Evolutionary conservation across 495 filamentous ascomycete genomes (phyloP), one percentile per base, ranked within the genome.

Genomic region (Annulohypoxylon moriforme): DNA sequence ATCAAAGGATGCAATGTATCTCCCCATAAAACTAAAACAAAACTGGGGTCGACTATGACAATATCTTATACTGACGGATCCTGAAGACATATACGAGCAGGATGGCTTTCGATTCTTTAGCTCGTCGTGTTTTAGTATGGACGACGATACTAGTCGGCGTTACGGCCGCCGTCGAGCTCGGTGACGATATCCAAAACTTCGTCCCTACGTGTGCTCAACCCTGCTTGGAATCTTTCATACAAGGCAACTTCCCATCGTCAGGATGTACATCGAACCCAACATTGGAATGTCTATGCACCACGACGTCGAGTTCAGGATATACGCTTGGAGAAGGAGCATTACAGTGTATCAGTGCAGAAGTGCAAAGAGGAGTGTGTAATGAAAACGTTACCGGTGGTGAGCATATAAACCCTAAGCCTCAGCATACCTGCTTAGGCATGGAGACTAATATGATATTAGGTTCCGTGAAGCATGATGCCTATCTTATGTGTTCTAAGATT

Each of bases 251-350:
- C 71, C 82, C 83, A 46, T 71, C 71, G 13, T 79, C 79, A 62
- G 75, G 73, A 65, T 89, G 87, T 75, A 81, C 82, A n/a, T 70
- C 74, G 57, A 78, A 79, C 18, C 82, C 83, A 34, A 81, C 87
- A 42, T 75, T 92, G 67, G 78, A 81, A 67, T 93, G 91, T 72
- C 80, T 93, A 8, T 94, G 92, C 74, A 79, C 80, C 36, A 83
- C 84, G 40, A 81, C 82, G 49, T 90, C 87, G n/a, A 76, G 72
- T 10, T 85, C 84, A 62, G 90, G 89, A 31, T 89, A 89, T 63
- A 92, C 91, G 0, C 60, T 94, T 52, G 91, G 91, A 10, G 91
- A 93, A 77, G 90, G 84, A 6, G 89, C 86, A 8, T 75, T 92
- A 61, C 85, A 86, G 64, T 94, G 92, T 75, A 83, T 89, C 11